A percentile compares a stretch with the other conserved stretches of the same genome.
Evolutionary conservation across 192 early-diverging fungal species (phyloP).

Genomic region (Backusella circina): DNA sequence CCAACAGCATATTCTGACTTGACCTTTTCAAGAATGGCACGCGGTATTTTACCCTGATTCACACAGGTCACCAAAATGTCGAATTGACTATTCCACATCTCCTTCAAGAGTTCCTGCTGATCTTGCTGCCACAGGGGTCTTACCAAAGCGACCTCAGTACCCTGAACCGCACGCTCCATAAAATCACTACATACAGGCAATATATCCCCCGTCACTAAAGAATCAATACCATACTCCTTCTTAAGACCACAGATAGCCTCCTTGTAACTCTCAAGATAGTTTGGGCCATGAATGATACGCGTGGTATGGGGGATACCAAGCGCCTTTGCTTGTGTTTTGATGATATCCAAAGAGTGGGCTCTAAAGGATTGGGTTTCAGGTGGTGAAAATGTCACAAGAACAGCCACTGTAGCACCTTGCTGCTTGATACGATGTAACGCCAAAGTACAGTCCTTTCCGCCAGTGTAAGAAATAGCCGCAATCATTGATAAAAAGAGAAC

Average conservation of each 20-base stretch:
- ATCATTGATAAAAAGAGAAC: not conserved
- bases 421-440: constrained; percentile 40
- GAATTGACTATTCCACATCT: constrained; percentile 31
- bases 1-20: constrained; percentile 41
- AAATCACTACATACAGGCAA: constrained; percentile 57
- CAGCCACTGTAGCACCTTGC: constrained; percentile 32
- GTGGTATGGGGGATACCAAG: constrained; percentile 45
- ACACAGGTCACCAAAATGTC: constrained; percentile 27
- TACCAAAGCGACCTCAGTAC: constrained; percentile 41
- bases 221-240: constrained; percentile 39
- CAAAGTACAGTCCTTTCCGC: constrained; percentile 60
- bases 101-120: constrained; percentile 38
- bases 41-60: constrained; percentile 10
- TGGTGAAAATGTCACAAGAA: constrained; percentile 49
- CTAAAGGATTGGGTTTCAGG: constrained; percentile 46
- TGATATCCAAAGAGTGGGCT: constrained; percentile 47
- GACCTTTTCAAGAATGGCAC: not conserved
- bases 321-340: constrained; percentile 43
- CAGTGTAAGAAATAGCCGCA: constrained; percentile 56
- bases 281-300: constrained; percentile 39
- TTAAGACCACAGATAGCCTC: constrained; percentile 35
- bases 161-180: constrained; percentile 50
- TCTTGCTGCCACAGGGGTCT: constrained; percentile 57
- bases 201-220: constrained; percentile 61
- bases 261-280: constrained; percentile 47